A percentile compares a stretch with the other conserved stretches of the same genome.
phyloP scores from a whole-genome alignment of 441 rosid species.

The Corymbia calophylla region DNA sequence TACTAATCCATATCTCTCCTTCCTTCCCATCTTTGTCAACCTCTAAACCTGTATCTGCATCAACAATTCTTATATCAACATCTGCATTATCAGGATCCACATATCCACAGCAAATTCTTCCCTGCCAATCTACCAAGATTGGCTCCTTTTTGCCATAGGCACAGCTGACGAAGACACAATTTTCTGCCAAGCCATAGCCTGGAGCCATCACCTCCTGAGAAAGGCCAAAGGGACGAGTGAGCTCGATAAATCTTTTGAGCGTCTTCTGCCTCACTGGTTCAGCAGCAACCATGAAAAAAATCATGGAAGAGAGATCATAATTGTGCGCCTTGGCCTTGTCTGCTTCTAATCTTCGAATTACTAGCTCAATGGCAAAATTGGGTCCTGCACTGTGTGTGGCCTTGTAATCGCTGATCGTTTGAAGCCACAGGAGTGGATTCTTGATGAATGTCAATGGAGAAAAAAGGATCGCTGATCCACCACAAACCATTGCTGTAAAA shows the following conservation, averaged over 20 bases:
- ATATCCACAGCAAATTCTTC: constrained; percentile 65
- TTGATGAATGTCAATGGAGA: constrained; percentile 59
- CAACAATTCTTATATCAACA: constrained; percentile 47
- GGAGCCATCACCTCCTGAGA: constrained; percentile 69
- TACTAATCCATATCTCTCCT: constrained; percentile 72
- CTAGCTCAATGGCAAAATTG: constrained; percentile 60
- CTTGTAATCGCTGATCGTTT: constrained; percentile 41
- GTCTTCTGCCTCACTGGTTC: constrained; percentile 70
- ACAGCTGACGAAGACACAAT: constrained; percentile 67
- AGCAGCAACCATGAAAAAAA: constrained; percentile 70
- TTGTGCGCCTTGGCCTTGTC: constrained; percentile 24
- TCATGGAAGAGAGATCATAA: constrained; percentile 59
- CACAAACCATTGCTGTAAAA: constrained; percentile 59
- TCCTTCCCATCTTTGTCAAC: constrained; percentile 39
- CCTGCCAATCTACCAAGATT: constrained; percentile 61
- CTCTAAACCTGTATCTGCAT: constrained; percentile 39
- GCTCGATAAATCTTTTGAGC: constrained; percentile 46
- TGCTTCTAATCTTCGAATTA: constrained; percentile 51
- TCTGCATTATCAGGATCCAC: constrained; percentile 25
- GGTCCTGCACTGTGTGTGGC: constrained; percentile 79
- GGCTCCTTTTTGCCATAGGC: constrained; percentile 61
- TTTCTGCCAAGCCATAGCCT: constrained; percentile 75
- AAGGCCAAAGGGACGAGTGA: constrained; percentile 46
- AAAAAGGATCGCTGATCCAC: constrained; percentile 52
- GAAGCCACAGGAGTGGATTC: constrained; percentile 63